Evolutionary conservation across 2,329 filamentous ascomycete genomes (phyloP).

Genomic region (Fusarium ambrosium): DNA sequence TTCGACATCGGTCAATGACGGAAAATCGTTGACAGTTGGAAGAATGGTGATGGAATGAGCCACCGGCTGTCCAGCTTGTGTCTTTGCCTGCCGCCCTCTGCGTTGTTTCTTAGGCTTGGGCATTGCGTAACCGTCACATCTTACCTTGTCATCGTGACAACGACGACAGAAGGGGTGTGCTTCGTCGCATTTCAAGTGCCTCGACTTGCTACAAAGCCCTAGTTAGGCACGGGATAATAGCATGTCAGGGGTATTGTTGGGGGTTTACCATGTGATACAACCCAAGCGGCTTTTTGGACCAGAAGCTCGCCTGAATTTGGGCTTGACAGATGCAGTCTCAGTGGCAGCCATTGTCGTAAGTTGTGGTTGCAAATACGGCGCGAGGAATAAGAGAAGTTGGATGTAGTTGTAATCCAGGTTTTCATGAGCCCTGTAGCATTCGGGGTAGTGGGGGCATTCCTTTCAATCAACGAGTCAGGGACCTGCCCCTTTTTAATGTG

Average conservation of each 20-base stretch:
- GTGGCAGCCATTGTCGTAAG: not conserved
- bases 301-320: not conserved
- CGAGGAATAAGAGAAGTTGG: not conserved
- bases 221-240: not conserved
- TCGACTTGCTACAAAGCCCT: not conserved
- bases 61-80: not conserved
- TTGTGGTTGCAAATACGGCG: not conserved
- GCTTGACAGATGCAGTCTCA: not conserved
- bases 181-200: constrained; percentile 4
- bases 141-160: not conserved
- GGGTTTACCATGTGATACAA: not conserved
- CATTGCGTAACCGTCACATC: not conserved
- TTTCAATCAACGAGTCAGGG: not conserved
- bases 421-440: not conserved
- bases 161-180: not conserved
- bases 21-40: not conserved
- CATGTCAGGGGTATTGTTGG: not conserved
- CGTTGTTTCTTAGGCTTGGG: not conserved
- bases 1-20: not conserved
- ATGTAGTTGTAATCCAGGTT: not conserved
- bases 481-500: not conserved
- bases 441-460: not conserved
- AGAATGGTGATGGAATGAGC: not conserved
- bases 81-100: not conserved
- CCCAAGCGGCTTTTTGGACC: not conserved